Percentiles rank a stretch among this genome's conserved stretches.
Evolutionary conservation across 805 yeast species (phyloP).

Genomic region (Candida montana): DNA sequence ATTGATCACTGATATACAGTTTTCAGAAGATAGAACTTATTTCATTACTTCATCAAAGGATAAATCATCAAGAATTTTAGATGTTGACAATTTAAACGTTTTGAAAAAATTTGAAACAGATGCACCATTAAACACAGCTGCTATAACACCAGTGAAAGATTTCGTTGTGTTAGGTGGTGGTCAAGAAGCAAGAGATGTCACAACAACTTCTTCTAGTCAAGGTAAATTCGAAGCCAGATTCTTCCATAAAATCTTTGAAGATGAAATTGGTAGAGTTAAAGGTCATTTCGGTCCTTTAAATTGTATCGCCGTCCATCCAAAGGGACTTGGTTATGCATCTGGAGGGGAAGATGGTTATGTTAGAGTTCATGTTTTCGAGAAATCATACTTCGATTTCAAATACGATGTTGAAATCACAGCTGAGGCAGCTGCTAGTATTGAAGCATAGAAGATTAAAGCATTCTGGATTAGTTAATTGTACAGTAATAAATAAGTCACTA

Average conservation of each 20-base stretch:
- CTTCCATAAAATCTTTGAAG: slow-evolving; percentile 90
- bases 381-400: slow-evolving; percentile 86
- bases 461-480: background rate
- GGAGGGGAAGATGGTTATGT: slow-evolving; percentile 99
- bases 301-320: slow-evolving; percentile 89
- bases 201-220: slow-evolving; percentile 89
- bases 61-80: slow-evolving; percentile 72
- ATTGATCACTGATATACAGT: slow-evolving; percentile 83
- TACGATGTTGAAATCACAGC: slow-evolving; percentile 88
- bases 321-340: slow-evolving; percentile 87
- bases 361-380: slow-evolving; percentile 90
- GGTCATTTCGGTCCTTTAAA: slow-evolving; percentile 99
- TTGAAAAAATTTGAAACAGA: slow-evolving; percentile 78
- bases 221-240: slow-evolving; percentile 97
- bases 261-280: slow-evolving; percentile 93
- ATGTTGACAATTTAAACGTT: slow-evolving; percentile 67
- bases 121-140: slow-evolving; percentile 92
- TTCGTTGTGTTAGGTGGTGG: slow-evolving; percentile 96
- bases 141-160: slow-evolving; percentile 89
- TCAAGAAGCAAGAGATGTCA: slow-evolving; percentile 97
- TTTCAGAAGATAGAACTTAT: slow-evolving; percentile 80
- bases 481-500: slow-evolving; percentile 1
- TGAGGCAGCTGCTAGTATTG: slow-evolving; percentile 30
- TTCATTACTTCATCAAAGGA: slow-evolving; percentile 93
- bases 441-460: slow-evolving; percentile 2